Evolutionary conservation across 2,329 filamentous ascomycete genomes (phyloP), one percentile per base, ranked within the genome.

Genomic region (Endocalyx cinctus): DNA sequence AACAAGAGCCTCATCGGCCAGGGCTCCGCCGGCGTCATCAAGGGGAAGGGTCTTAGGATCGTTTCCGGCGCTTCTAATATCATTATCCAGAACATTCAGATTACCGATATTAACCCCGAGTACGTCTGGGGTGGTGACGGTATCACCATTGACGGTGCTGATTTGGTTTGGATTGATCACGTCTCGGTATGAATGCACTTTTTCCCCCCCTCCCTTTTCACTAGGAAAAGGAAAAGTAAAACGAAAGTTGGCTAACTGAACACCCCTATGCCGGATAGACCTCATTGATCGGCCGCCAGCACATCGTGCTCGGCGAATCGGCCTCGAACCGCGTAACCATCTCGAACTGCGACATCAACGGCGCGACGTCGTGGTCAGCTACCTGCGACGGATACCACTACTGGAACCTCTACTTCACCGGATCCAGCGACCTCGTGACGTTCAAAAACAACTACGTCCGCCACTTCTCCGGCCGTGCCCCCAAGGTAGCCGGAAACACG

Each of bases 111-210:
- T 30, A 76, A 77, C 60, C 63, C 70, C 11, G 47, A 70, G 47
- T 71, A 73, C 44, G 69, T 77, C 46, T 76, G 72, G 72, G 72
- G 72, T 32, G 72, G 72, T 33, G 72, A 76, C 48, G 72, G 66
- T 26, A 71, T 77, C 50, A 72, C 69, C 27, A 51, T 76, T 10
- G 57, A 71, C 38, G 56, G 63, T 31, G 50, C 60, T 11, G 66
- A 69, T 39, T 39, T 63, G 18, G 29, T 46, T 20, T 46, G 43
- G 43, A 46, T 46, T 30, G 43, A 46, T 31, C 43, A 46, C 33
- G 43, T 46, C 34, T 43, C 36, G 38, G 38, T 42, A 33, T 22
- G 38, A 18, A 17, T 12, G 4, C 12, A 22, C 6, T 23, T 14
- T 17, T 13, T 11, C 28, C n/a, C 12, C 15, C n/a, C n/a, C n/a